A percentile compares a stretch with the other conserved stretches of the same genome.
Conservation (phyloP, 139 green algal genomes). For the Chlorella sp. region DNA sequence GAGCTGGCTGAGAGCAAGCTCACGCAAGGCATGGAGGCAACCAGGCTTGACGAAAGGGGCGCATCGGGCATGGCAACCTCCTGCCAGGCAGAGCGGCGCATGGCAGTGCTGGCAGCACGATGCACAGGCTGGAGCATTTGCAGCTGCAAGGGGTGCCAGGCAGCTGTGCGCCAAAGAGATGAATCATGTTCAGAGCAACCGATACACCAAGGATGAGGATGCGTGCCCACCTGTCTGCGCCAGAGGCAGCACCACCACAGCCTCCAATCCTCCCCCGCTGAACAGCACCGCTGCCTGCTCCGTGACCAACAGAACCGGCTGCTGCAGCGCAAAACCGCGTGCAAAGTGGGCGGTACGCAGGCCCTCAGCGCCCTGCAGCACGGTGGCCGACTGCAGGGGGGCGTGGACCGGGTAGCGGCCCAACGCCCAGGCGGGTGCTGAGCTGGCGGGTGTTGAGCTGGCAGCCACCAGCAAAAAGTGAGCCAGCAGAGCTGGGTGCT, state of each 20-base stretch:
- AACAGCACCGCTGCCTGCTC: slow-evolving; percentile 21
- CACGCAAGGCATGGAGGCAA: too few species aligned
- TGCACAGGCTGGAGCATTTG: too few species aligned
- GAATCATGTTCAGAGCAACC: too few species aligned
- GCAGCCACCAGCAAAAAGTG: not conserved
- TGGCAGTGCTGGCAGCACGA: not conserved
- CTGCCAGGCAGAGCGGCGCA: not conserved
- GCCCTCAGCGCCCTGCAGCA: slow-evolving; percentile 20
- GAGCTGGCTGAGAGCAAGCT: not conserved
- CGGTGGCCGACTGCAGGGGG: not conserved
- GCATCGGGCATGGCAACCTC: too few species aligned
- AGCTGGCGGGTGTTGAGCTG: not conserved
- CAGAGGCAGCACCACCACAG: slow-evolving; percentile 25
- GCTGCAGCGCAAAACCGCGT: not conserved
- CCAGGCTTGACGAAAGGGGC: too few species aligned
- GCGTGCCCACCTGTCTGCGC: not conserved
- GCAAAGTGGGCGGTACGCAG: slow-evolving; percentile 7
- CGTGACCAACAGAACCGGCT: slow-evolving; percentile 9
- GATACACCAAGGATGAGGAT: too few species aligned
- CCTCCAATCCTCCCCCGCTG: not conserved
- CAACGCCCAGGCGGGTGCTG: not conserved
- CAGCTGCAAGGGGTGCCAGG: too few species aligned
- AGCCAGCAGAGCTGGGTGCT: slow-evolving; percentile 8
- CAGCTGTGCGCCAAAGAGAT: not conserved
- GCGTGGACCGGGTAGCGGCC: slow-evolving; percentile 8